These are phyloP conservation scores for Pseudogymnoascus sp. DNA, from an alignment of 2,329 filamentous ascomycete species.

Conservation along the genomic window DNA sequence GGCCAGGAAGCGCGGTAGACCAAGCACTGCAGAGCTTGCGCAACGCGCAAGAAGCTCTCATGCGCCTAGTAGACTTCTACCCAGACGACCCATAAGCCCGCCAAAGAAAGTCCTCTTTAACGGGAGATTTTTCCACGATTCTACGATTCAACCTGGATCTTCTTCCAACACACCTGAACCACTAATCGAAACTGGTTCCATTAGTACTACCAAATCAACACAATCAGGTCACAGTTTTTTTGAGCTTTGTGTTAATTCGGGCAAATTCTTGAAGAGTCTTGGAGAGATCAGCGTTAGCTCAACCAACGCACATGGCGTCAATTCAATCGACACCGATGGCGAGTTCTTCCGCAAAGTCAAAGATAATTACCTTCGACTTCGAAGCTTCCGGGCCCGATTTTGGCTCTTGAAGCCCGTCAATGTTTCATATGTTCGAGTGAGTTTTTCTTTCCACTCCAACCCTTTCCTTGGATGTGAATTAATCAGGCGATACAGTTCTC, in stretches of 20 bases:
- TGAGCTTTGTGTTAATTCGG: neutral
- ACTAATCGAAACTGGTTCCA: neutral
- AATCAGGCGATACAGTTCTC: slow-evolving; percentile 9
- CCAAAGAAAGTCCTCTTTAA: neutral
- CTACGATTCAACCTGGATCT: neutral
- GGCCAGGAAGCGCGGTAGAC: slow-evolving; percentile 11
- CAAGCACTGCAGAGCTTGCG: slow-evolving; percentile 11
- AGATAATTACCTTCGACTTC: slow-evolving; percentile 9
- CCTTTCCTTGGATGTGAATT: neutral
- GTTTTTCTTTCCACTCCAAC: neutral
- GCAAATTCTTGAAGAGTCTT: neutral
- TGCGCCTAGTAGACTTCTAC: neutral
- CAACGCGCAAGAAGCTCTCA: neutral
- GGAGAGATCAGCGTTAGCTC: neutral
- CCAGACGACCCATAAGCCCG: neutral
- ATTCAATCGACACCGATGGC: neutral
- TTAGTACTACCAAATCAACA: neutral
- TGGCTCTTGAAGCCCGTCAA: slow-evolving; percentile 12
- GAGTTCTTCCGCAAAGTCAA: neutral
- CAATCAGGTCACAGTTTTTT: neutral
- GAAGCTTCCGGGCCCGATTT: slow-evolving; percentile 11
- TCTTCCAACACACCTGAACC: neutral
- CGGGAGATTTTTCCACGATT: neutral
- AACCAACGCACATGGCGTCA: neutral
- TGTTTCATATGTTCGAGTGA: slow-evolving; percentile 12